Conservation (phyloP, 2,329 filamentous ascomycete genomes). For the Trichoderma atroviride region DNA sequence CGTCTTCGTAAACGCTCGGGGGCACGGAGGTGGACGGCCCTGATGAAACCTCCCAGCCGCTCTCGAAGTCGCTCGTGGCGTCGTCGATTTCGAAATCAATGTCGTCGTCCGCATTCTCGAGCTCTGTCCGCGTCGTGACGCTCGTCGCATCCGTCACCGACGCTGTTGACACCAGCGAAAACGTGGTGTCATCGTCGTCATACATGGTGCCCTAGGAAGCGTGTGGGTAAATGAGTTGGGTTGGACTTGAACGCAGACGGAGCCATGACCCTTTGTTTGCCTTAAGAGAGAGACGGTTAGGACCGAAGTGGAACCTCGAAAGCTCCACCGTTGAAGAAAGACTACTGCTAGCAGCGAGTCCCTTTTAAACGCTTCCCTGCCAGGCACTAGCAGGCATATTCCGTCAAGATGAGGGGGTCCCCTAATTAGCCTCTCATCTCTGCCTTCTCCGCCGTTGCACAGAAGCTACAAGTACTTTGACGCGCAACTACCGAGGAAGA, state of each 20-base stretch:
- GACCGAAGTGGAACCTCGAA: constrained; percentile 26
- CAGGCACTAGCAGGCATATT: constrained; percentile 24
- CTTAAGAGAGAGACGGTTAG: constrained; percentile 25
- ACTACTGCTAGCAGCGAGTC: constrained; percentile 3
- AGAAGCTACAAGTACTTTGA: not conserved
- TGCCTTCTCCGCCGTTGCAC: not conserved
- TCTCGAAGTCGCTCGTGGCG: constrained; percentile 29
- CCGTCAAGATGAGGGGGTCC: constrained; percentile 20
- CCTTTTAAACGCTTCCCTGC: constrained; percentile 17
- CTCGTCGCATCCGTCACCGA: constrained; percentile 29
- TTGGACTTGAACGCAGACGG: constrained; percentile 19
- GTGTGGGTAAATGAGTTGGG: constrained; percentile 24
- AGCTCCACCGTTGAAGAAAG: constrained; percentile 25
- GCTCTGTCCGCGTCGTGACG: constrained; percentile 32
- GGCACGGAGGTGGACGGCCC: constrained; percentile 40
- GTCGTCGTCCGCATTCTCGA: constrained; percentile 31
- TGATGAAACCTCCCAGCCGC: constrained; percentile 34
- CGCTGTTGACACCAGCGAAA: constrained; percentile 38
- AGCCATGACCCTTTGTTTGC: constrained; percentile 25
- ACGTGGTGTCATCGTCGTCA: constrained; percentile 35
- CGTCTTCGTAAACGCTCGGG: constrained; percentile 40
- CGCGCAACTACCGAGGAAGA: constrained; percentile 17
- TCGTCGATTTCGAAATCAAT: constrained; percentile 35
- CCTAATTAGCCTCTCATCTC: constrained; percentile 18
- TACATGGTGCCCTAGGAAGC: constrained; percentile 25